phyloP scores from a whole-genome alignment of 352 stramenopile genomes.

The Blastocystis sp. region DNA sequence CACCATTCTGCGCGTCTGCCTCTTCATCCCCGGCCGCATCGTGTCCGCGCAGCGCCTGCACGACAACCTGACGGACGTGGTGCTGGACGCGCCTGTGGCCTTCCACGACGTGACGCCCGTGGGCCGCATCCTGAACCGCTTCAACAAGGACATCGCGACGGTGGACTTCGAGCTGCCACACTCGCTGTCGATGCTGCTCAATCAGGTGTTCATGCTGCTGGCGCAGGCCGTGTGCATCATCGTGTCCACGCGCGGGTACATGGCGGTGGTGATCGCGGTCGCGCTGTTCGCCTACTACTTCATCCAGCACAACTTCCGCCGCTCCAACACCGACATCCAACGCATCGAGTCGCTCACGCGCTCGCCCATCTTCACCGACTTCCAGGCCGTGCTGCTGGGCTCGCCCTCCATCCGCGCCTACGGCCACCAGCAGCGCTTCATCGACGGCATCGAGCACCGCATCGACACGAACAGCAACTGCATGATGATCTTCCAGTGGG shows the following conservation, averaged over 20 bases:
- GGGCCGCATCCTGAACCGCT: no score
- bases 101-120: no score
- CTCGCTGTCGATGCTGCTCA: slow-evolving; percentile 49
- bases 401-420: slow-evolving; percentile 64
- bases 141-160: not conserved
- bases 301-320: slow-evolving; percentile 63
- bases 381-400: slow-evolving; percentile 66
- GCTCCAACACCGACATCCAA: slow-evolving; percentile 70
- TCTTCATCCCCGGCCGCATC: not conserved
- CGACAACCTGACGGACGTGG: slow-evolving; percentile 74
- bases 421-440: not conserved
- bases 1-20: not conserved
- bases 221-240: not conserved
- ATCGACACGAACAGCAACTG: not conserved
- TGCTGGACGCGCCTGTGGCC: no score
- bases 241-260: slow-evolving; percentile 27
- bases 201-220: not conserved
- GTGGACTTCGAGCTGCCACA: slow-evolving; percentile 38
- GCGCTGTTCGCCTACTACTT: slow-evolving; percentile 50
- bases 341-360: slow-evolving; percentile 69
- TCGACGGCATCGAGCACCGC: not conserved
- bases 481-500: slow-evolving; percentile 45
- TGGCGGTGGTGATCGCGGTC: slow-evolving; percentile 49
- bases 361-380: slow-evolving; percentile 70
- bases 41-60: slow-evolving; percentile 73